phyloP scores from a whole-genome alignment of 2,329 filamentous ascomycete genomes.

The Stemphylium lycopersici region DNA sequence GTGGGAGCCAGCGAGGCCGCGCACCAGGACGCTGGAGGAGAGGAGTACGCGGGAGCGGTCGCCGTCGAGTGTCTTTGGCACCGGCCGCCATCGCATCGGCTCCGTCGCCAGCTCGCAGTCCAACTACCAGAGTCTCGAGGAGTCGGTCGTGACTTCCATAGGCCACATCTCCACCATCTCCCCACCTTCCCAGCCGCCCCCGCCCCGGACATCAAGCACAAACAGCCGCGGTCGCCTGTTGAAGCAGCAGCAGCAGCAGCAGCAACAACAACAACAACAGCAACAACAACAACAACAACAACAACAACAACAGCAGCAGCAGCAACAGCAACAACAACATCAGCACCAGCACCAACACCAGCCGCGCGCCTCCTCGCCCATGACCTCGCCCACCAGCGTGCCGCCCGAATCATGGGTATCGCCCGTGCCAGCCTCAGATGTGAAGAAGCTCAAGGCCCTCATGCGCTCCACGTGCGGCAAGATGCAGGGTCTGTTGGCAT shows the following conservation, averaged over 20 bases:
- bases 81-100: constrained; percentile 67
- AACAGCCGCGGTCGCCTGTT: constrained; percentile 38
- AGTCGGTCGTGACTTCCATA: constrained; percentile 50
- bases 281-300: no score
- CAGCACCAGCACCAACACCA: not conserved
- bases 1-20: constrained; percentile 59
- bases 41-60: constrained; percentile 48
- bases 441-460: constrained; percentile 72
- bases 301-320: constrained; percentile 31
- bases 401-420: constrained; percentile 45
- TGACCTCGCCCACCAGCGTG: constrained; percentile 30
- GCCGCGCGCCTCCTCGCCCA: constrained; percentile 24
- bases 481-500: constrained; percentile 80
- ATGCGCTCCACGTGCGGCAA: constrained; percentile 80
- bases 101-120: constrained; percentile 70
- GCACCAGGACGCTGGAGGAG: constrained; percentile 60
- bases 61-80: constrained; percentile 49
- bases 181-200: constrained; percentile 32
- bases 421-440: constrained; percentile 65
- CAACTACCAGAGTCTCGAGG: constrained; percentile 54
- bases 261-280: no score
- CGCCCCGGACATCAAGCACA: constrained; percentile 39
- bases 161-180: constrained; percentile 51
- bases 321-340: no score
- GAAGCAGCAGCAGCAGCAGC: constrained; percentile 34